Conservation (phyloP, 1,139 yeast genomes). For the Yamadazyma dushanensis region DNA sequence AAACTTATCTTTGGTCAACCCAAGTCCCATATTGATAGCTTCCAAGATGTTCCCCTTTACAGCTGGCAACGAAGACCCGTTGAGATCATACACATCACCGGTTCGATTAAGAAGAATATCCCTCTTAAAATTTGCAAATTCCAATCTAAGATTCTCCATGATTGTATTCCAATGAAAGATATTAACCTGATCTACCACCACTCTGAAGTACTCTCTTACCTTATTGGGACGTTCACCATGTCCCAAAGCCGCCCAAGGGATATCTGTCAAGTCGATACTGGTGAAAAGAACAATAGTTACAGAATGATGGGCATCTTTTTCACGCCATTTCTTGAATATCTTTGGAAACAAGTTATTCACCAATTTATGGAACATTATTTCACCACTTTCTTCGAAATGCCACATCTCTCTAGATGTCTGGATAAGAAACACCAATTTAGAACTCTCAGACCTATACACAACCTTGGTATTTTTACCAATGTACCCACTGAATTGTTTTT, state of each 20-base stretch:
- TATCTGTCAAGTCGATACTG: constrained; percentile 67
- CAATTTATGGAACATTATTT: constrained; percentile 86
- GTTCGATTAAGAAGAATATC: constrained; percentile 58
- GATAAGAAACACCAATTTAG: constrained; percentile 76
- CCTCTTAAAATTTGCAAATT: constrained; percentile 78
- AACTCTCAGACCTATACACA: constrained; percentile 88
- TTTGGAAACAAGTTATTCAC: constrained; percentile 89
- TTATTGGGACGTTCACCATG: constrained; percentile 75
- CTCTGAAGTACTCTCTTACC: constrained; percentile 80
- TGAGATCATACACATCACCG: constrained; percentile 29
- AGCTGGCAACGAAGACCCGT: constrained; percentile 74
- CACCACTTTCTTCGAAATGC: constrained; percentile 97
- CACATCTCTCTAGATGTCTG: constrained; percentile 96
- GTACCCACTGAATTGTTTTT: constrained; percentile 59
- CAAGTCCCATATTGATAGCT: constrained; percentile 81
- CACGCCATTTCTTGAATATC: constrained; percentile 85
- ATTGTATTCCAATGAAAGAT: constrained; percentile 87
- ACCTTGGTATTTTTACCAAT: constrained; percentile 75
- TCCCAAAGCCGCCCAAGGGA: constrained; percentile 53
- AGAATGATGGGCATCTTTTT: constrained; percentile 82
- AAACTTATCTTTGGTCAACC: constrained; percentile 77
- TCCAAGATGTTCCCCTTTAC: constrained; percentile 88
- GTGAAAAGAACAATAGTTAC: constrained; percentile 89
- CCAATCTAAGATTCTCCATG: constrained; percentile 82
- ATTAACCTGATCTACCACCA: constrained; percentile 93